These are phyloP conservation scores for Starmerella bombicola DNA, from an alignment of 805 yeast species.

Conservation along the genomic window DNA sequence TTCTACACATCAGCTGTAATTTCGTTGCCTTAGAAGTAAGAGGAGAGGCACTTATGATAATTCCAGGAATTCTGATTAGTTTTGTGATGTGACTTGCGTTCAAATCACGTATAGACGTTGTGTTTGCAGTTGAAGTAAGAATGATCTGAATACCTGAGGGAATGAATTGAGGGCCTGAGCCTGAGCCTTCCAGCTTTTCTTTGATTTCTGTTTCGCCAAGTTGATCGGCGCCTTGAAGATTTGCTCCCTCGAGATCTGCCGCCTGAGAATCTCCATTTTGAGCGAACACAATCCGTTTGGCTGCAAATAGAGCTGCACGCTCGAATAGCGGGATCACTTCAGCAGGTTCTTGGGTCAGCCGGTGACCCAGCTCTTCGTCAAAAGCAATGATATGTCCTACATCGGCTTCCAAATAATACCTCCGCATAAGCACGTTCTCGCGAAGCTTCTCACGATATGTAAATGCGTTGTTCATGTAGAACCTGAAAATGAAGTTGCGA, in stretches of 20 bases:
- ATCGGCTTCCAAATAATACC: conserved; percentile 60
- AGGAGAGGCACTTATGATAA: conserved; percentile 82
- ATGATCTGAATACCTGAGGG: conserved; percentile 71
- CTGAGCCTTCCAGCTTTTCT: conserved; percentile 20
- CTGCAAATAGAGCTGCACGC: conserved; percentile 46
- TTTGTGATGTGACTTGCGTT: conserved; percentile 82
- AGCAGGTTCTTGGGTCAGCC: conserved; percentile 71
- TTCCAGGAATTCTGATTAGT: conserved; percentile 84
- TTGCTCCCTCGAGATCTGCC: background rate
- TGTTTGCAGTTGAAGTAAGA: conserved; percentile 57
- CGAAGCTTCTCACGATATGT: conserved; percentile 78
- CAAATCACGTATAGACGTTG: conserved; percentile 63
- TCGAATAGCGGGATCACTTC: conserved; percentile 82
- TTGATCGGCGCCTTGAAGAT: background rate
- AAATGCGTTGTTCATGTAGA: conserved; percentile 69
- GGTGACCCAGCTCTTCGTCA: conserved; percentile 80
- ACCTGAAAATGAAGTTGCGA: conserved; percentile 70
- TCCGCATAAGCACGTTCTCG: conserved; percentile 68
- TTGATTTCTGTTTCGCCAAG: background rate
- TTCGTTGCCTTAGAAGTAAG: conserved; percentile 75
- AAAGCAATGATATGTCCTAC: conserved; percentile 75
- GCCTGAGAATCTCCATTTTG: background rate
- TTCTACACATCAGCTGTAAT: conserved; percentile 73
- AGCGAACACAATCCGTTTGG: conserved; percentile 43
- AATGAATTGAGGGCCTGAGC: conserved; percentile 40